Evolutionary conservation across 2,329 filamentous ascomycete species (phyloP).

Genomic region (Capronia americana): DNA sequence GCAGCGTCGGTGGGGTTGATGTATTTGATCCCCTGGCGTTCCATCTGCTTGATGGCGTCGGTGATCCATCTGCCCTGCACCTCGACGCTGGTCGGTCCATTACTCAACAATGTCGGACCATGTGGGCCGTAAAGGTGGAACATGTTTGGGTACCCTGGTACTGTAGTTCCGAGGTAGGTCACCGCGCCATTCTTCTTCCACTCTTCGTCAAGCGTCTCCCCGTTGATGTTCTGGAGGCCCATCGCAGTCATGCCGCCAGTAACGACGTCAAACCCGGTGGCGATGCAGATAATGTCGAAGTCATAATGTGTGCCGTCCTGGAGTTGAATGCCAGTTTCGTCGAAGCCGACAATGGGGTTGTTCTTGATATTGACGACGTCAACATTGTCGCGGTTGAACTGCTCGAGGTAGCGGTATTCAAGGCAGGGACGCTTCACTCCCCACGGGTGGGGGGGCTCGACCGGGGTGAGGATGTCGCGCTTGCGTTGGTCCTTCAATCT

Average conservation of each 20-base stretch:
- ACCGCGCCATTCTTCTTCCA: slow-evolving; percentile 46
- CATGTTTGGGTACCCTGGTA: slow-evolving; percentile 56
- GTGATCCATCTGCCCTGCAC: slow-evolving; percentile 63
- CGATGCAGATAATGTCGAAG: slow-evolving; percentile 51
- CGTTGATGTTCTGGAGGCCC: slow-evolving; percentile 50
- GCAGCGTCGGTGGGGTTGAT: slow-evolving; percentile 59
- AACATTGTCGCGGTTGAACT: slow-evolving; percentile 56
- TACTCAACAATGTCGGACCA: slow-evolving; percentile 62
- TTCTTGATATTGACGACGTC: slow-evolving; percentile 54
- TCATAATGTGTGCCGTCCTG: slow-evolving; percentile 48
- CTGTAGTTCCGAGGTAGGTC: slow-evolving; percentile 52
- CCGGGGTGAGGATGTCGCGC: slow-evolving; percentile 61
- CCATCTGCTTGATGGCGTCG: slow-evolving; percentile 60
- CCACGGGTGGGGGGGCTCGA: slow-evolving; percentile 60
- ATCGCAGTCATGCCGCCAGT: slow-evolving; percentile 50
- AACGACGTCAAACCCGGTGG: slow-evolving; percentile 53
- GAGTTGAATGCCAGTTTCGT: slow-evolving; percentile 49
- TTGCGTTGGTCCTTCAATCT: slow-evolving; percentile 59
- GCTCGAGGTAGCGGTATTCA: slow-evolving; percentile 60
- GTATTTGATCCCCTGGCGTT: slow-evolving; percentile 55
- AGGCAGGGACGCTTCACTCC: slow-evolving; percentile 60
- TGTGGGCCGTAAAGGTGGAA: slow-evolving; percentile 61
- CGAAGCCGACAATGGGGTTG: slow-evolving; percentile 52
- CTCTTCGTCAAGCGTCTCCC: slow-evolving; percentile 21
- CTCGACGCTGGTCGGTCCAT: slow-evolving; percentile 63